Evolutionary conservation across 2,329 filamentous ascomycete species (phyloP), one percentile per base, ranked within the genome.

Genomic region (Diaporthe humulicola): DNA sequence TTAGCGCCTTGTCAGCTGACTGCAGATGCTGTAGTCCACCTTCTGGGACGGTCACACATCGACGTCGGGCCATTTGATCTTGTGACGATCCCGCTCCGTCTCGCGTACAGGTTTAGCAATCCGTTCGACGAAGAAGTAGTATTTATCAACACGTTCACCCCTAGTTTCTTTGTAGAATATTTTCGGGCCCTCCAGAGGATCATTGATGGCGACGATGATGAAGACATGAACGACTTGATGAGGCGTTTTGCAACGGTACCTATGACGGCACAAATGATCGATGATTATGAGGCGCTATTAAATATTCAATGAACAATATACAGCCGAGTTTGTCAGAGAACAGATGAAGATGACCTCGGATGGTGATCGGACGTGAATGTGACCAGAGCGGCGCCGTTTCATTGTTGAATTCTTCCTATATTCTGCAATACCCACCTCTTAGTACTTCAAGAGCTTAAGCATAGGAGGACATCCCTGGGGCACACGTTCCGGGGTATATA

Each of bases 51-150:
- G 28, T 10, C 40, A 25, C 25, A 66, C 12, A 25, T 66, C 28
- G 61, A 50, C 15, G 61, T 30, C 1, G 42, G 6, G 28, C 42
- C 42, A 15, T 33, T 36, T 36, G 61, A 66, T 36, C 42, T 48
- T 15, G 42, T 66, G 28, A 66, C 61, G 7, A 50, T 66, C 15
- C 42, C 40, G 28, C 17, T 50, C 8, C 3, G 6, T 33, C 28
- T 66, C 17, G 42, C 61, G 22, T 66, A 50, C 5, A 48, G 61
- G 19, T 66, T 50, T 25, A 66, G 28, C 19, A 66, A 66, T n/a
- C 42, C 42, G 17, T 66, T 66, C 28, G 42, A 48, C 17, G 40
- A 66, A n/a, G 28, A 50, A 15, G 28, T n/a, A 9, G 4, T 50
- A 1, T 36, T 50, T 5, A 15, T 66, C 19, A 66, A 50, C 25